A percentile compares a stretch with the other conserved stretches of the same genome.
These are phyloP conservation scores for Sporothrix humicola DNA, from an alignment of 2,329 filamentous ascomycete species.

Conservation along the genomic window DNA sequence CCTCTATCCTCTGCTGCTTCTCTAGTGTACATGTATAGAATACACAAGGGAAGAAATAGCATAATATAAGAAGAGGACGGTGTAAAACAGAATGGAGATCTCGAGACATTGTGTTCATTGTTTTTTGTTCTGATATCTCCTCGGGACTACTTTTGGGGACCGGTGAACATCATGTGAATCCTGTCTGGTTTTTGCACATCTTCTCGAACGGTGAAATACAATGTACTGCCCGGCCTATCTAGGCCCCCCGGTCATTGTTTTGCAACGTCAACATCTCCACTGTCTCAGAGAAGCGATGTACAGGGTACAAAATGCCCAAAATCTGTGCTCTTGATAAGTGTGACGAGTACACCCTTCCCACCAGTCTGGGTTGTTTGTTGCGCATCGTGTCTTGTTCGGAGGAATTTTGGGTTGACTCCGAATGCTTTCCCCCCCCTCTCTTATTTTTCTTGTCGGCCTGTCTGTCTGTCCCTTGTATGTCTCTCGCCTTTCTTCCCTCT, in stretches of 20 bases:
- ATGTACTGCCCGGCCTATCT: not conserved
- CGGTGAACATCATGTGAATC: too few species aligned
- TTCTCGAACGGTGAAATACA: not conserved
- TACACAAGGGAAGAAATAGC: not conserved
- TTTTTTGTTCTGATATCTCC: not conserved
- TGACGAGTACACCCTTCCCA: not conserved
- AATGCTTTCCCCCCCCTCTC: not conserved
- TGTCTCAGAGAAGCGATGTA: not conserved
- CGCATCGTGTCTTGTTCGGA: not conserved
- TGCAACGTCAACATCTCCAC: constrained; percentile 13
- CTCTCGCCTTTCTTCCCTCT: too few species aligned
- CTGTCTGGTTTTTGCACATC: not conserved
- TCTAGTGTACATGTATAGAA: too few species aligned
- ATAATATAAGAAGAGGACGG: too few species aligned
- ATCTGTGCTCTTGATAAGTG: too few species aligned
- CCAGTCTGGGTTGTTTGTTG: constrained; percentile 5
- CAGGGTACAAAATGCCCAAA: not conserved
- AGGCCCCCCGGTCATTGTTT: constrained; percentile 20
- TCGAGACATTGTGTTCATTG: not conserved
- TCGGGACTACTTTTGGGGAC: too few species aligned
- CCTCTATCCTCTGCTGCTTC: too few species aligned
- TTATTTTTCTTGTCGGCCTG: too few species aligned
- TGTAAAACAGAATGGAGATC: too few species aligned
- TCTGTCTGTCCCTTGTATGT: too few species aligned
- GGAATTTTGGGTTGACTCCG: not conserved